phyloP scores from a whole-genome alignment of 108 stramenopile species.

The Discostella pseudostelligera region DNA sequence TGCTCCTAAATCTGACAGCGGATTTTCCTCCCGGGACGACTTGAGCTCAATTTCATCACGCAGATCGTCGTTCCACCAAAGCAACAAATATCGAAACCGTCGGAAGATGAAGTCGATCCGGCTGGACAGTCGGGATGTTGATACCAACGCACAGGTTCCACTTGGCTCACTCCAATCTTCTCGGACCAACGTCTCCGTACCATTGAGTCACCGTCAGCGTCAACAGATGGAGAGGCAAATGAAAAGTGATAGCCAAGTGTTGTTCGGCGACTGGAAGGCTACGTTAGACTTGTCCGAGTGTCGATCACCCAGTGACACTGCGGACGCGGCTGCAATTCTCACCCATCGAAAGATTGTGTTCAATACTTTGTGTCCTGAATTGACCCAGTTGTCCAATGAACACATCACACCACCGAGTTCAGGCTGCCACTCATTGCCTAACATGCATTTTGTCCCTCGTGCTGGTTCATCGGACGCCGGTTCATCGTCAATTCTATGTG shows the following conservation, averaged over 20 bases:
- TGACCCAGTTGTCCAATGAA: constrained; percentile 1
- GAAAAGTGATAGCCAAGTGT: constrained; percentile 15
- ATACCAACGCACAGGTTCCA: constrained; percentile 1
- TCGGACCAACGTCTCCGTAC: constrained; percentile 15
- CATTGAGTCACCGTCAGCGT: constrained; percentile 14
- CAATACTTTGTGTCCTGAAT: constrained; percentile 12
- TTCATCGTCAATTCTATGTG: constrained; percentile 18
- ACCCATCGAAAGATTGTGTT: constrained; percentile 29
- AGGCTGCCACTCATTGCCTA: constrained; percentile 15
- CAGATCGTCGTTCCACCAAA: constrained; percentile 1
- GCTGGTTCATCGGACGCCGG: constrained; percentile 15
- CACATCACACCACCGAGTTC: not conserved
- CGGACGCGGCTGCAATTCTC: constrained; percentile 34
- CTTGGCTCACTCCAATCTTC: not conserved
- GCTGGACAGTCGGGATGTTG: not conserved
- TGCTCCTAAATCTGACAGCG: constrained; percentile 9
- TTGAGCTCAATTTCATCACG: constrained; percentile 28
- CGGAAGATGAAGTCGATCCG: not conserved
- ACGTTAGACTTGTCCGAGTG: constrained; percentile 43
- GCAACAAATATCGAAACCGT: not conserved
- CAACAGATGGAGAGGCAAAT: constrained; percentile 6
- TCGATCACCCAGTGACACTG: constrained; percentile 36
- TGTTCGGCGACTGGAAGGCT: constrained; percentile 35
- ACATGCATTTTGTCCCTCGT: not conserved
- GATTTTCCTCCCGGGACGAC: constrained; percentile 15